Percentiles rank a stretch among this genome's conserved stretches.
Conservation (phyloP, 441 rosid genomes). For the Euphorbia schlechtendalii region DNA sequence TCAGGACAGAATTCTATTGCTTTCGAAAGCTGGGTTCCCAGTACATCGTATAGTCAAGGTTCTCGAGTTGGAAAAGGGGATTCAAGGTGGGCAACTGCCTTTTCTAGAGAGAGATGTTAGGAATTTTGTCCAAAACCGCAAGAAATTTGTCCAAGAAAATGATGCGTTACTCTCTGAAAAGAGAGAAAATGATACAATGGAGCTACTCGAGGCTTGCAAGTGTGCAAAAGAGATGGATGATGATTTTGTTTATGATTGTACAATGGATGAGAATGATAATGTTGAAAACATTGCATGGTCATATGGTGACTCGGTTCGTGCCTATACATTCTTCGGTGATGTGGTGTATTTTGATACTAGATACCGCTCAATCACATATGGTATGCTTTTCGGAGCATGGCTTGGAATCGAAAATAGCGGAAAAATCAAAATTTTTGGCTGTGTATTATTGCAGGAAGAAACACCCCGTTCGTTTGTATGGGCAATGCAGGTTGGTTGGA, state of each 20-base stretch:
- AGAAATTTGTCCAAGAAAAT: constrained; percentile 73
- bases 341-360: constrained; percentile 66
- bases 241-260: constrained; percentile 54
- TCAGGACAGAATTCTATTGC: constrained; percentile 74
- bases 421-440: constrained; percentile 57
- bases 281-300: constrained; percentile 86
- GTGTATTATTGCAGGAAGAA: constrained; percentile 76
- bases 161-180: constrained; percentile 69
- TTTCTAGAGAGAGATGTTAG: constrained; percentile 89
- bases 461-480: constrained; percentile 55
- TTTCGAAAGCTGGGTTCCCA: constrained; percentile 88
- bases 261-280: constrained; percentile 53
- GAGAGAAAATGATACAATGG: constrained; percentile 55
- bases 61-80: constrained; percentile 74
- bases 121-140: constrained; percentile 74
- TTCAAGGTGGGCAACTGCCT: constrained; percentile 74
- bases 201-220: constrained; percentile 76
- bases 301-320: constrained; percentile 50
- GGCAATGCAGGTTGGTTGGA: constrained; percentile 96
- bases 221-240: constrained; percentile 48
- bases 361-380: constrained; percentile 71
- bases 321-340: constrained; percentile 60
- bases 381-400: constrained; percentile 71
- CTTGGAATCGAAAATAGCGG: constrained; percentile 73
- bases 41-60: constrained; percentile 75